Percentiles rank a stretch among this genome's conserved stretches.
Evolutionary conservation across 208 protist species (phyloP).

Genomic region (Leishmania major): DNA sequence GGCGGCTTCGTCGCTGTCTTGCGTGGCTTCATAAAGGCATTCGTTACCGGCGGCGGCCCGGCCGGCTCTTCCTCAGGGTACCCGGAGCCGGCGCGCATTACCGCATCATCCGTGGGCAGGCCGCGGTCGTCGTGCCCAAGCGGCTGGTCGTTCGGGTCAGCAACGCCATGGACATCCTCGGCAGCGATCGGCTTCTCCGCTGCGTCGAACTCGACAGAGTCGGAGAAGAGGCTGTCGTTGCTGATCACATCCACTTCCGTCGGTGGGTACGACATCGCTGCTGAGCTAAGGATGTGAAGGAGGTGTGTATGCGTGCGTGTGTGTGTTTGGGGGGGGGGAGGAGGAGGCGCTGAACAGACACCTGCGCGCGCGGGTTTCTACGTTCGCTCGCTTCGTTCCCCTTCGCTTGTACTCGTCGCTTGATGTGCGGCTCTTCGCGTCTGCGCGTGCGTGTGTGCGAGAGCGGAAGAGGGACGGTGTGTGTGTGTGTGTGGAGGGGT

Average conservation of each 20-base stretch:
- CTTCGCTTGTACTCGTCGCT: no score
- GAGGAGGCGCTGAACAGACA: not conserved
- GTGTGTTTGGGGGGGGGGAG: not conserved
- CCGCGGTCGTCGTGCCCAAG: conserved; percentile 11
- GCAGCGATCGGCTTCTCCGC: conserved; percentile 51
- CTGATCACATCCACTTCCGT: conserved; percentile 65
- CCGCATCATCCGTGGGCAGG: conserved; percentile 13
- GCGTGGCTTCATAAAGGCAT: conserved; percentile 65
- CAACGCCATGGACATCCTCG: conserved; percentile 7
- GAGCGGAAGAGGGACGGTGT: no score
- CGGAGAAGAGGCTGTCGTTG: conserved; percentile 76
- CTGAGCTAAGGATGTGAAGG: not conserved
- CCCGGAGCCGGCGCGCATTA: conserved; percentile 8
- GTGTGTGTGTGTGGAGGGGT: not conserved
- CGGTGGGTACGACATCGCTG: conserved; percentile 50
- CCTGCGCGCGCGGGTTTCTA: not conserved
- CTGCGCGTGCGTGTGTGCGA: not conserved
- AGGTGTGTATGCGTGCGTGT: not conserved
- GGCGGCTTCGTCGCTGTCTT: conserved; percentile 34
- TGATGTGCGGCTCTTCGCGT: not conserved
- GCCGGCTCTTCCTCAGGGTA: conserved; percentile 25
- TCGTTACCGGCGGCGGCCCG: conserved; percentile 21
- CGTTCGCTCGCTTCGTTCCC: no score
- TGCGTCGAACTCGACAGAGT: conserved; percentile 62
- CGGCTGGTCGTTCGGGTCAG: conserved; percentile 1